phyloP scores from a whole-genome alignment of 1,284 basidiomycete genomes.

The Fomes fomentarius region DNA sequence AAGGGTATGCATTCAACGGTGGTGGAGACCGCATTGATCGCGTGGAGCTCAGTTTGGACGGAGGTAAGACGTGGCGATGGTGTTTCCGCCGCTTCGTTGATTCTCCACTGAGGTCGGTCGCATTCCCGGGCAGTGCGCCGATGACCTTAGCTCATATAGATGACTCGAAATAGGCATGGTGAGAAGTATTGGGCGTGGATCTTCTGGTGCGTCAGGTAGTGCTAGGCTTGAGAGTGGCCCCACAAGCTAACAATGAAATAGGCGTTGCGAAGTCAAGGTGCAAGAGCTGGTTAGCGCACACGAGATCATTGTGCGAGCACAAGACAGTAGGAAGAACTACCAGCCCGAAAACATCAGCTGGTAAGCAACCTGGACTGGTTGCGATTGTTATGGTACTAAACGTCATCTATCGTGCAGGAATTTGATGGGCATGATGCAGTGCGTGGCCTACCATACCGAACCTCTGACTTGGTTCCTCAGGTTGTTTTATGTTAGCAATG shows the following conservation, averaged over 20 bases:
- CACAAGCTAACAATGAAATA: not conserved
- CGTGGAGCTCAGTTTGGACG: slow-evolving; percentile 29
- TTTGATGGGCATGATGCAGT: slow-evolving; percentile 31
- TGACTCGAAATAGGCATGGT: slow-evolving; percentile 19
- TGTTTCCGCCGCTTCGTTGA: slow-evolving; percentile 26
- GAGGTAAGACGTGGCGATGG: slow-evolving; percentile 28
- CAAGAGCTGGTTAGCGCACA: slow-evolving; percentile 18
- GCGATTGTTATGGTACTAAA: not conserved
- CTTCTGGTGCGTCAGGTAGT: slow-evolving; percentile 21
- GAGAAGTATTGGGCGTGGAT: slow-evolving; percentile 32
- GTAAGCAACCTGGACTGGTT: slow-evolving; percentile 3
- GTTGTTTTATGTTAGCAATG: slow-evolving; percentile 17
- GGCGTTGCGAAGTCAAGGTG: slow-evolving; percentile 28
- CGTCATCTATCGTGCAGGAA: slow-evolving; percentile 8
- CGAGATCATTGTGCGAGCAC: slow-evolving; percentile 25
- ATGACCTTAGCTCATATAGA: not conserved
- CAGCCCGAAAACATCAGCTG: slow-evolving; percentile 28
- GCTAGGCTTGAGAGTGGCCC: not conserved
- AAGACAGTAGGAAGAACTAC: slow-evolving; percentile 26
- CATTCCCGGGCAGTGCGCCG: not conserved
- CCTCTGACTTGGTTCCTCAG: not conserved
- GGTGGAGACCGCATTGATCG: slow-evolving; percentile 24
- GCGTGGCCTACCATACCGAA: not conserved
- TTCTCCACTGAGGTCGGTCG: slow-evolving; percentile 15
- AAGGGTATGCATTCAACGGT: slow-evolving; percentile 29